Percentiles rank a stretch among this genome's conserved stretches.
These are phyloP conservation scores for Haberlea rhodopensis DNA, from an alignment of 257 asterid genomes.

Conservation along the genomic window DNA sequence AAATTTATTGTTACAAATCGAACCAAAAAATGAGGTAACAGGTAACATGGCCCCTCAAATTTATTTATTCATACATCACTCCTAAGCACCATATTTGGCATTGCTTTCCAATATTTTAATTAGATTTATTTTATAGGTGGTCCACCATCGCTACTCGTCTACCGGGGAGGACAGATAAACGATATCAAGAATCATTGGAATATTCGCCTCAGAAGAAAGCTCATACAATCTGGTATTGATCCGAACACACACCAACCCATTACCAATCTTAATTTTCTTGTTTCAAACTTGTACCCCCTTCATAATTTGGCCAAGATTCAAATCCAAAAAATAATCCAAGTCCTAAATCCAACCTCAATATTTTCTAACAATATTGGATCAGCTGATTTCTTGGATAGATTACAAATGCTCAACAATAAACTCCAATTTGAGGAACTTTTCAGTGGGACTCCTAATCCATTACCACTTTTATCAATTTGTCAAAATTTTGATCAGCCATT, in stretches of 20 bases:
- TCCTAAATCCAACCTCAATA: constrained; percentile 26
- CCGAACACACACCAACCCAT: constrained; percentile 50
- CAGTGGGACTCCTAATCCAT: constrained; percentile 13
- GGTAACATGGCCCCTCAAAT: too few relatives aligned
- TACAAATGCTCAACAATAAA: neutral
- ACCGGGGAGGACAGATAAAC: constrained; percentile 65
- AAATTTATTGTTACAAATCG: too few relatives aligned
- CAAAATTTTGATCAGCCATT: neutral
- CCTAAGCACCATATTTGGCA: too few relatives aligned
- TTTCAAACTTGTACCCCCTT: constrained; percentile 19
- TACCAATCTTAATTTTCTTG: constrained; percentile 24
- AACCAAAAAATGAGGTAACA: too few relatives aligned
- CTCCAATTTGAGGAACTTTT: constrained; percentile 9
- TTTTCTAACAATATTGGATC: constrained; percentile 23
- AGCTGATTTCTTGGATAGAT: constrained; percentile 21
- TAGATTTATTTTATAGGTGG: constrained; percentile 43
- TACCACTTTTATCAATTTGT: constrained; percentile 8
- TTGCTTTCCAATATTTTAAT: neutral
- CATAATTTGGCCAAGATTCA: constrained; percentile 35
- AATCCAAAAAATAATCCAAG: constrained; percentile 32
- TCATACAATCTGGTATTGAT: constrained; percentile 48
- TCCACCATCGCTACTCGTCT: constrained; percentile 57
- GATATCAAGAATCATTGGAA: constrained; percentile 74
- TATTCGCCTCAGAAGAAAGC: constrained; percentile 53
- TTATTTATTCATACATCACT: too few relatives aligned